phyloP scores from a whole-genome alignment of 2,329 filamentous ascomycete genomes.

The Penicillium sp. region DNA sequence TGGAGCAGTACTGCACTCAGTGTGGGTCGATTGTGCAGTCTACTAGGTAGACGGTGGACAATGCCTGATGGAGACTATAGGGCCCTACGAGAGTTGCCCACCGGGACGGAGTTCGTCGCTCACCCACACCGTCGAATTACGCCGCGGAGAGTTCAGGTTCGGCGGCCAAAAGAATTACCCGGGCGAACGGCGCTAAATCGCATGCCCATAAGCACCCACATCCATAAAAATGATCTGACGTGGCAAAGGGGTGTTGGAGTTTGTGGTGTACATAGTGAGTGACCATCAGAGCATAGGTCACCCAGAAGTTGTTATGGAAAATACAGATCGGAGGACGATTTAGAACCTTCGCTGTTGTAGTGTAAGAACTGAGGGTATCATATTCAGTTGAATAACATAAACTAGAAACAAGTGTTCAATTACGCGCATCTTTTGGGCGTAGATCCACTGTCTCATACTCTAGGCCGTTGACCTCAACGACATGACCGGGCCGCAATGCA shows the following conservation, averaged over 20 bases:
- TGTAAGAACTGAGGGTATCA: slow-evolving; percentile 3
- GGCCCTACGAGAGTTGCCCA: not conserved
- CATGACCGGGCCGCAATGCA: slow-evolving; percentile 69
- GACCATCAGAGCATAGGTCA: not conserved
- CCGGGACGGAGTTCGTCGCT: slow-evolving; percentile 9
- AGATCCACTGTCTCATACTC: slow-evolving; percentile 70
- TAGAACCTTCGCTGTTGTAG: not conserved
- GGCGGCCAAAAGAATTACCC: slow-evolving; percentile 16
- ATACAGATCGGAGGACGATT: not conserved
- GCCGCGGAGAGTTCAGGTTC: slow-evolving; percentile 16
- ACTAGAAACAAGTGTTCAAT: slow-evolving; percentile 4
- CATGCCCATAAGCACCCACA: slow-evolving; percentile 3
- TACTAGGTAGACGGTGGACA: not conserved
- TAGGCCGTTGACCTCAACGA: slow-evolving; percentile 66
- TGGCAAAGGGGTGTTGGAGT: not conserved
- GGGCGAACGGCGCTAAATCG: slow-evolving; percentile 8
- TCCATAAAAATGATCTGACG: not conserved
- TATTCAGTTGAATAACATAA: slow-evolving; percentile 10
- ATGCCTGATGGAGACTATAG: not conserved
- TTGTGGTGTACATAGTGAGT: not conserved
- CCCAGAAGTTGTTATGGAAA: not conserved
- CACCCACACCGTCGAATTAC: slow-evolving; percentile 18
- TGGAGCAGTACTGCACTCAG: not conserved
- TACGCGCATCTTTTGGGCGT: slow-evolving; percentile 27
- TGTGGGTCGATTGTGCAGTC: not conserved